Evolutionary conservation across 306 rosid species (phyloP).

Genomic region (Pterocarpus macrocarpus): DNA sequence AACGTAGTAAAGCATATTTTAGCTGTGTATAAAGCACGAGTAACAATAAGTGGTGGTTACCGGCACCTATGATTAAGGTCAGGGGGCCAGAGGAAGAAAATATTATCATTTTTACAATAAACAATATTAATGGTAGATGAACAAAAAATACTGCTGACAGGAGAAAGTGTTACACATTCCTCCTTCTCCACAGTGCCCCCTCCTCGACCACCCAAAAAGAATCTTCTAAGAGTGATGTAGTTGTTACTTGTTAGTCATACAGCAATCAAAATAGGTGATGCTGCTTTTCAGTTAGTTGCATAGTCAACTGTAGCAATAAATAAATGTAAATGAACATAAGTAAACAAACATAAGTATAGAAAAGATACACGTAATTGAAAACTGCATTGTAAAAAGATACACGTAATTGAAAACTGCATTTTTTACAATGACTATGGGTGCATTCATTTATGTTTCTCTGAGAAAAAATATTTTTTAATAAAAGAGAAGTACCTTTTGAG

Average conservation of each 20-base stretch:
- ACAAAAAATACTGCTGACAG: background rate
- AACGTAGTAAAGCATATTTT: no score
- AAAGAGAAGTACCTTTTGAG: no score
- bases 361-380: background rate
- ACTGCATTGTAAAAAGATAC: background rate
- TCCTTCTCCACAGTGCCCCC: no score
- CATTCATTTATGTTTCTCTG: no score
- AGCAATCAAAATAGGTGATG: background rate
- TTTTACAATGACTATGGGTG: no score
- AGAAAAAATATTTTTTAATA: no score
- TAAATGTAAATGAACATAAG: no score
- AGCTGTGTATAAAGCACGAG: no score
- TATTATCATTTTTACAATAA: background rate
- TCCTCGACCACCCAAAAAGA: background rate
- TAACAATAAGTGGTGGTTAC: no score
- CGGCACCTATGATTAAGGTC: no score
- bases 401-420: background rate
- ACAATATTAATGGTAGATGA: background rate
- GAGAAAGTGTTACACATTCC: no score
- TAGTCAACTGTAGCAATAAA: background rate
- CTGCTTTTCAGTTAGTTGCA: background rate
- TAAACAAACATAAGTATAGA: background rate
- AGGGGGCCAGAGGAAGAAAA: no score
- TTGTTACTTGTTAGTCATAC: background rate
- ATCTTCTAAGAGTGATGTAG: background rate